Evolutionary conservation across 495 filamentous ascomycete genomes (phyloP).

Genomic region (Saxophila tyrrhenica): DNA sequence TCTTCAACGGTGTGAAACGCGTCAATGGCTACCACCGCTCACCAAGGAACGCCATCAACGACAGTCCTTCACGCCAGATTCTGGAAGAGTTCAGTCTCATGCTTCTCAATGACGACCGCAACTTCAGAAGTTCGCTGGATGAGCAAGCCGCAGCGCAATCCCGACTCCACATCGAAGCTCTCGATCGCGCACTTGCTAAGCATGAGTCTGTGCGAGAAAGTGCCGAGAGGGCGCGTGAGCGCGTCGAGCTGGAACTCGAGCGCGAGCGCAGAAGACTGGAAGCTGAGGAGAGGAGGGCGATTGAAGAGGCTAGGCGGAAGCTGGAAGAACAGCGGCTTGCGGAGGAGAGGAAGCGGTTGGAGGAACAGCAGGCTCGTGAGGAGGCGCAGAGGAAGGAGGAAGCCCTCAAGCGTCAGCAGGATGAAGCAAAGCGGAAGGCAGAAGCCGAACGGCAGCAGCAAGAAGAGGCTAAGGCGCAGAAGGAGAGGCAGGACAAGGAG

Average conservation of each 20-base stretch:
- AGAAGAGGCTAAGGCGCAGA: constrained; percentile 5
- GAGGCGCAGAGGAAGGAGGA: constrained; percentile 11
- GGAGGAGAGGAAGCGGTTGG: constrained; percentile 5
- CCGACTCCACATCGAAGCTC: constrained; percentile 7
- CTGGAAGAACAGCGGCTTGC: constrained; percentile 10
- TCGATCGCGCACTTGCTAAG: constrained; percentile 14
- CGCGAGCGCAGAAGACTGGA: constrained; percentile 16
- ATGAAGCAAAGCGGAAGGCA: constrained; percentile 7
- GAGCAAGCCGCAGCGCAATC: constrained; percentile 10
- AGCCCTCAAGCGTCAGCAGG: constrained; percentile 17
- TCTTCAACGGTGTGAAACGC: neutral
- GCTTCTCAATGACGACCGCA: constrained; percentile 18
- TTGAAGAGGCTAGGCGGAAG: constrained; percentile 14
- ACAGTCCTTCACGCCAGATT: constrained; percentile 21
- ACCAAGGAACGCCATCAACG: neutral
- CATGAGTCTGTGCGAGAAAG: constrained; percentile 18
- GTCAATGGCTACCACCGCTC: constrained; percentile 8
- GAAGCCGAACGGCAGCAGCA: constrained; percentile 7
- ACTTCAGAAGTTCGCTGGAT: constrained; percentile 12
- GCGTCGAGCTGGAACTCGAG: constrained; percentile 17
- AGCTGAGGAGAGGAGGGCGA: constrained; percentile 17
- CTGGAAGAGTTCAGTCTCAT: constrained; percentile 23
- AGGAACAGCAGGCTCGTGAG: constrained; percentile 8
- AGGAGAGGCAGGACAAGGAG: constrained; percentile 10
- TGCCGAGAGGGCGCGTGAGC: constrained; percentile 18